Base-by-base conservation (phyloP, 805 yeast genomes). In the Candida xiaguanensis region DNA sequence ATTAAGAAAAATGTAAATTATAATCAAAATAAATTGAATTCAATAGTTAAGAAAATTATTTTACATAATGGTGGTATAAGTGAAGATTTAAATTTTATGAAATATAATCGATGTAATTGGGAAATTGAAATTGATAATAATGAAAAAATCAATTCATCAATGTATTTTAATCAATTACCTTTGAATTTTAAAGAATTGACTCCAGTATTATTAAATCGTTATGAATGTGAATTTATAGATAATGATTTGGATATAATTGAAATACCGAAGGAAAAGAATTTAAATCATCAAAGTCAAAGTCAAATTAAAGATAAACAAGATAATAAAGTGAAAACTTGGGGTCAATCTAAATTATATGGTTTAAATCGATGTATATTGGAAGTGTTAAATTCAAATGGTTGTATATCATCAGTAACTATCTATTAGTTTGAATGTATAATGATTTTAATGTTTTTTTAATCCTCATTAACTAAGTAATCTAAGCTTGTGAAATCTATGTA, bases 61-160 rank as follows among this genome's bases (percentile, higher is more conserved):
- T 27, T 77, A 8, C 84, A 79, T 50, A 67, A 67, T 44, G 82
- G 81, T 25, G 63, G 68, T 8, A 52, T 70, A 4, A 63, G 74
- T n/a, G 75, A 74, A 46, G 67, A 76, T 3, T 56, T 73, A 19
- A 74, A 72, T 35, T 79, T 79, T 50, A 67, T 75, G 59, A 74
- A 65, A 38, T 79, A 81, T 68, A 72, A 72, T 46, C 64, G 65
- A 42, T 67, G 80, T 43, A 63, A 67, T 38, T 73, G 78, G 77
- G 52, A 48, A 34, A 52, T 72, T 5, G 38, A 34, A 34, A 13
- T 43, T 12, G 26, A 20, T 11, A 31, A 35, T 13, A 34, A 40
- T 5, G 15, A 20, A 8, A 34, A 34, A 11, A 35, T 45, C 4
- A 42, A 34, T 37, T 59, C 66, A 6, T 47, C 51, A 2, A 55